A percentile compares a stretch with the other conserved stretches of the same genome.
Evolutionary conservation across 805 yeast species (phyloP).

Genomic region (Torulaspora gathmanii): DNA sequence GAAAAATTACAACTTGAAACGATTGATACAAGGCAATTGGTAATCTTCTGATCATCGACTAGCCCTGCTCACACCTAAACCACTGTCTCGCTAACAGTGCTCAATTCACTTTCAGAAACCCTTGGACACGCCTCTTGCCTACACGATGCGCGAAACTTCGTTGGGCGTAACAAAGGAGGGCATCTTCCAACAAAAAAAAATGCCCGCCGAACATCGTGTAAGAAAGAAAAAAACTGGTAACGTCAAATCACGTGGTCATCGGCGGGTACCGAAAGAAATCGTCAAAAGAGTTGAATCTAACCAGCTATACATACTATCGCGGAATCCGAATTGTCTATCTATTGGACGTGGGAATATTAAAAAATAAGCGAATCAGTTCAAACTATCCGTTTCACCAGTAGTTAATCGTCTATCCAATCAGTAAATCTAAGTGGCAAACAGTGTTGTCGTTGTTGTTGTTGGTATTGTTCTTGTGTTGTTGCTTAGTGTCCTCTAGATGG

Average conservation of each 20-base stretch:
- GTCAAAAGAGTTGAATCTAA: neutral
- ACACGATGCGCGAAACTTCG: neutral
- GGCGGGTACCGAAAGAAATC: neutral
- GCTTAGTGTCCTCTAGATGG: neutral
- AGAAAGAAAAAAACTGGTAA: neutral
- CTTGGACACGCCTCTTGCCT: neutral
- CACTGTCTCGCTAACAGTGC: too few relatives aligned
- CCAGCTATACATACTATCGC: neutral
- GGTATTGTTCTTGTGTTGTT: constrained; percentile 4
- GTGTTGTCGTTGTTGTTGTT: constrained; percentile 2
- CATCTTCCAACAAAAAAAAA: constrained; percentile 5
- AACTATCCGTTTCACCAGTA: too few relatives aligned
- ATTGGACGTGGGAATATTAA: constrained; percentile 5
- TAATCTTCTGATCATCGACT: neutral
- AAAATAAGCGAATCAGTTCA: neutral
- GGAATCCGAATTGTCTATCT: neutral
- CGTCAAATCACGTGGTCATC: neutral
- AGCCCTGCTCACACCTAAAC: too few relatives aligned
- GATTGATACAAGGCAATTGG: neutral
- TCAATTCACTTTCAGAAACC: neutral
- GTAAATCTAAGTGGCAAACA: neutral
- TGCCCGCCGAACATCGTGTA: neutral
- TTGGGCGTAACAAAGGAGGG: neutral
- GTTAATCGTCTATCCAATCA: too few relatives aligned
- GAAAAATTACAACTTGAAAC: neutral